These are phyloP conservation scores for Hibiscus mutabilis DNA, from an alignment of 345 rosid species.

Conservation along the genomic window DNA sequence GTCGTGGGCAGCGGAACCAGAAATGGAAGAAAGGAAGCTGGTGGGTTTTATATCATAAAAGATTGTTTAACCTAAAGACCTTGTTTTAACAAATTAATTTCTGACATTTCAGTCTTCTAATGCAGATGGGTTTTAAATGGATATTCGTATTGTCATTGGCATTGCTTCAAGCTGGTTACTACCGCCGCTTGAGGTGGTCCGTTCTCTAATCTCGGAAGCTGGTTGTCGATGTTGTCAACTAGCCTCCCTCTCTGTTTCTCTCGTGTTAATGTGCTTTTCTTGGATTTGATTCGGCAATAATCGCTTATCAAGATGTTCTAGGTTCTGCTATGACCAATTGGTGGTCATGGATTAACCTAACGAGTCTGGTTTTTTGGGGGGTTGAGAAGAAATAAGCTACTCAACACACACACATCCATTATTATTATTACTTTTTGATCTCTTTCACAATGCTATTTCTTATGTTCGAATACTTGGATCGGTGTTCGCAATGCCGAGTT, in stretches of 20 bases:
- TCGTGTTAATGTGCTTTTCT: conserved; percentile 8
- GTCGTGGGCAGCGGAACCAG: conserved; percentile 99
- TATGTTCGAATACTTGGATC: neutral
- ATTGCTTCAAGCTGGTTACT: conserved; percentile 85
- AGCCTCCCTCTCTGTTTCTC: conserved; percentile 17
- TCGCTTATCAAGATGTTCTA: conserved; percentile 19
- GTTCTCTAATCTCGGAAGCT: conserved; percentile 83
- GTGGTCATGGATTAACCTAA: conserved; percentile 22
- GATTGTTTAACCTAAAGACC: neutral
- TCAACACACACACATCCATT: conserved; percentile 1
- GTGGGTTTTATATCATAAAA: conserved; percentile 25
- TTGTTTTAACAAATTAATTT: neutral
- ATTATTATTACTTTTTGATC: conserved; percentile 18
- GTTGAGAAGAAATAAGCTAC: conserved; percentile 37
- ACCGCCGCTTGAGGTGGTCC: conserved; percentile 92
- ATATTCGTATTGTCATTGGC: conserved; percentile 88
- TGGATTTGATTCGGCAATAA: conserved; percentile 26
- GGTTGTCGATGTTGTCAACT: conserved; percentile 87
- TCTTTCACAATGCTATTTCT: neutral
- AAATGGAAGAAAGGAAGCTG: conserved; percentile 99
- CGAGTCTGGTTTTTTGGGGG: conserved; percentile 7
- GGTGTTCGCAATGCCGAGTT: neutral
- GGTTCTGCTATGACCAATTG: conserved; percentile 24
- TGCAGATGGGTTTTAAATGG: conserved; percentile 99
- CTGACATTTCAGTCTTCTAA: neutral